Conservation (phyloP, 2,329 filamentous ascomycete genomes). For the Lojkania enalia region DNA sequence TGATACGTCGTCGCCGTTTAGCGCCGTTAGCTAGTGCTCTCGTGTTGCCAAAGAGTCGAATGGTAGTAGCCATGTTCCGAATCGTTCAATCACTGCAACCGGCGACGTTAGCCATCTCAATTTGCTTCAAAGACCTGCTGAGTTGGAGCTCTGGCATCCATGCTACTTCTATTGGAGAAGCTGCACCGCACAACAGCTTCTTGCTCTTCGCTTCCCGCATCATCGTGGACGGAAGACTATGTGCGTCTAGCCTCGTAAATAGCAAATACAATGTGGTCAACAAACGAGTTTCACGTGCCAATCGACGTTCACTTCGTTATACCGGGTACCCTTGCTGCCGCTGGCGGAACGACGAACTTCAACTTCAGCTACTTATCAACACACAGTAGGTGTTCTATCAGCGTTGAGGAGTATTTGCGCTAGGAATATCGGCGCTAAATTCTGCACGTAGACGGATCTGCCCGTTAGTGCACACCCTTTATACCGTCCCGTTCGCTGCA, state of each 20-base stretch:
- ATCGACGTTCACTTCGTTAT: slow-evolving; percentile 10
- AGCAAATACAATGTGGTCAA: too few relatives aligned
- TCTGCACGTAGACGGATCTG: background rate
- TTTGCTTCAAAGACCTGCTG: background rate
- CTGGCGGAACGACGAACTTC: slow-evolving; percentile 10
- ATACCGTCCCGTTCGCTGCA: slow-evolving; percentile 1
- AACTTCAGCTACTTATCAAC: slow-evolving; percentile 7
- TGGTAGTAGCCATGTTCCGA: slow-evolving; percentile 5
- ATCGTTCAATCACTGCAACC: slow-evolving; percentile 7
- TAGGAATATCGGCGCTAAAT: background rate
- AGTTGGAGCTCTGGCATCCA: too few relatives aligned
- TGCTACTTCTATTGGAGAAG: too few relatives aligned
- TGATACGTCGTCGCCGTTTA: slow-evolving; percentile 5
- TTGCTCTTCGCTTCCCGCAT: too few relatives aligned
- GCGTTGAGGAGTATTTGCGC: background rate
- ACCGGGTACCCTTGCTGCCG: slow-evolving; percentile 7
- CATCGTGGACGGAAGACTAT: too few relatives aligned
- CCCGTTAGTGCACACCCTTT: background rate
- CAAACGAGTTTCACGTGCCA: slow-evolving; percentile 6
- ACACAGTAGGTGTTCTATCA: slow-evolving; percentile 2
- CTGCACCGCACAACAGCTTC: too few relatives aligned
- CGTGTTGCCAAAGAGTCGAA: slow-evolving; percentile 6
- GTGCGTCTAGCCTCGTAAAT: too few relatives aligned
- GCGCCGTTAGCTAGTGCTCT: slow-evolving; percentile 7
- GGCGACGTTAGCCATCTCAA: background rate